phyloP scores from a whole-genome alignment of 805 yeast genomes.

The Hanseniaspora vineae region DNA sequence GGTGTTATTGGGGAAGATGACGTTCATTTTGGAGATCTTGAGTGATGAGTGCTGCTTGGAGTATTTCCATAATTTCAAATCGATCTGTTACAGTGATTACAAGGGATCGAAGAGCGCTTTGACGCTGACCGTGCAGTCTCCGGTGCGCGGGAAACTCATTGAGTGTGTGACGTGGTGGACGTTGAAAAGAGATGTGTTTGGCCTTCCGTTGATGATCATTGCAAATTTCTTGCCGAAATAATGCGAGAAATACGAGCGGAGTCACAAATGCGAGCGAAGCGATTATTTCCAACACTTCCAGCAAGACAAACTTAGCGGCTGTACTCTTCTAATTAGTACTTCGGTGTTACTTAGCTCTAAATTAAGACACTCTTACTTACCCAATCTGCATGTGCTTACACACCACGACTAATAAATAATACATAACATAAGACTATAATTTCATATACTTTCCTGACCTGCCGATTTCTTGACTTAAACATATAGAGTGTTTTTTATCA shows the following conservation, averaged over 20 bases:
- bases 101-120: slow-evolving; percentile 83
- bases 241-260: not conserved
- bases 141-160: slow-evolving; percentile 35
- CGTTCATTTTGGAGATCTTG: slow-evolving; percentile 67
- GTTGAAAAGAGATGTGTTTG: slow-evolving; percentile 85
- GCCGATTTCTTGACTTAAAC: too few species aligned
- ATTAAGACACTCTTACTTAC: too few species aligned
- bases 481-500: too few species aligned
- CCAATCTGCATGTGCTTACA: too few species aligned
- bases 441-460: too few species aligned
- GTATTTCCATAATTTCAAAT: slow-evolving; percentile 74
- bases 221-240: slow-evolving; percentile 83
- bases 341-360: too few species aligned
- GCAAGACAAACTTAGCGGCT: too few species aligned
- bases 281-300: too few species aligned
- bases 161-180: slow-evolving; percentile 87
- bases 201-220: slow-evolving; percentile 92
- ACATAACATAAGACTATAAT: too few species aligned
- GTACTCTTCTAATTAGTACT: too few species aligned
- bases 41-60: slow-evolving; percentile 81
- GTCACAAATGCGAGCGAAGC: too few species aligned
- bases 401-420: too few species aligned
- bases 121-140: slow-evolving; percentile 66
- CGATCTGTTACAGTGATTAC: slow-evolving; percentile 83
- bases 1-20: slow-evolving; percentile 50